Percentiles rank a stretch among this genome's conserved stretches.
phyloP scores from a whole-genome alignment of 139 green algal genomes.

The Bryopsis sp. region DNA sequence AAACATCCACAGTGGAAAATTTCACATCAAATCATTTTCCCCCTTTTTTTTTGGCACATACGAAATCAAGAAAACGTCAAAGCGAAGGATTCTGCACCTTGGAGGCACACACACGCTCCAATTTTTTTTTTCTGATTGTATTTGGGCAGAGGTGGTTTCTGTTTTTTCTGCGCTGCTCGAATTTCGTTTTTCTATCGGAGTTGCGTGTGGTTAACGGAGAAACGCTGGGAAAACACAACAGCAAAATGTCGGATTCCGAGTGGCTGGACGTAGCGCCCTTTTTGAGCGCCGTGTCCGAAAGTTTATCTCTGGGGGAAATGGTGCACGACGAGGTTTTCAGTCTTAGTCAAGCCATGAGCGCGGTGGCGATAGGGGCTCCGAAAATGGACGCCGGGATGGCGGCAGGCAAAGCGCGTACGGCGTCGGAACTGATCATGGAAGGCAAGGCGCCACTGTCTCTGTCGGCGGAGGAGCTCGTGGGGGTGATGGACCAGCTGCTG shows the following conservation, averaged over 20 bases:
- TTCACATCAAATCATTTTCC: no score
- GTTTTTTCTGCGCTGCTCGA: no score
- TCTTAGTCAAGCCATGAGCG: conserved; percentile 82
- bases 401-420: conserved; percentile 5
- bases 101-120: no score
- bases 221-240: no score
- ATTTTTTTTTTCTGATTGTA: no score
- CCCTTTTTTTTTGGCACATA: no score
- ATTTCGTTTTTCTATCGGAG: no score
- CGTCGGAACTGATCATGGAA: conserved; percentile 37
- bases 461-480: conserved; percentile 14
- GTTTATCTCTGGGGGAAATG: conserved; percentile 57
- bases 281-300: conserved; percentile 24
- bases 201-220: no score
- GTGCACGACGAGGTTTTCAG: conserved; percentile 69
- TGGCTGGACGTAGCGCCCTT: conserved; percentile 29
- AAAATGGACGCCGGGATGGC: conserved; percentile 81
- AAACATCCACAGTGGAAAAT: no score
- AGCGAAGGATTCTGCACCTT: no score
- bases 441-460: conserved; percentile 39
- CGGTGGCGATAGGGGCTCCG: conserved; percentile 76
- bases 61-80: no score
- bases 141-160: no score
- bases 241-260: not conserved
- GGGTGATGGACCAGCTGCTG: conserved; percentile 34